phyloP scores from a whole-genome alignment of 2,329 filamentous ascomycete genomes.

The Zasmidium angulare region DNA sequence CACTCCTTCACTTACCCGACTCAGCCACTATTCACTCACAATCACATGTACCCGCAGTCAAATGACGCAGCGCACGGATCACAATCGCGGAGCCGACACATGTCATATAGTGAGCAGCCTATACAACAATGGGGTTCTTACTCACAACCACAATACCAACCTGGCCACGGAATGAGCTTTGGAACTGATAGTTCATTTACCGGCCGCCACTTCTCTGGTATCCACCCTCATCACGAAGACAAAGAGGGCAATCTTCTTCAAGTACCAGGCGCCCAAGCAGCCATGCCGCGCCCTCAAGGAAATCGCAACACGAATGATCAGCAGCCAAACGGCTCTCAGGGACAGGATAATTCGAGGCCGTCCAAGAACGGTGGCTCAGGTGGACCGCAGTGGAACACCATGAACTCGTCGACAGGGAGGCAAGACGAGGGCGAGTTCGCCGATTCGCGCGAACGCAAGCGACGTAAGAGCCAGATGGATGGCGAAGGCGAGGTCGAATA shows the following conservation, averaged over 20 bases:
- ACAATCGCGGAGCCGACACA: background rate
- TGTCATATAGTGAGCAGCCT: background rate
- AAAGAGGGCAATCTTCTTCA: slow-evolving; percentile 13
- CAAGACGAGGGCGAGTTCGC: background rate
- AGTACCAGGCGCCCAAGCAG: slow-evolving; percentile 10
- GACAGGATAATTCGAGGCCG: background rate
- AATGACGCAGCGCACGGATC: background rate
- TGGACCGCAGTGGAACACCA: slow-evolving; percentile 3
- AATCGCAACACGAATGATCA: background rate
- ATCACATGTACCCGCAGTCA: background rate
- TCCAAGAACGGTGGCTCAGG: background rate
- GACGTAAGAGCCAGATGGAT: slow-evolving; percentile 10
- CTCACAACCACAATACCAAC: background rate
- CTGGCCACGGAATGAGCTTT: slow-evolving; percentile 6
- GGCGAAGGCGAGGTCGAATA: background rate
- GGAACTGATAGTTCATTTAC: slow-evolving; percentile 17
- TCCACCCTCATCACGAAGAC: slow-evolving; percentile 4
- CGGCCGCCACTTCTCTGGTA: slow-evolving; percentile 3
- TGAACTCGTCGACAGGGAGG: background rate
- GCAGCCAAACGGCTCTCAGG: slow-evolving; percentile 1
- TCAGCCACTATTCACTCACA: background rate
- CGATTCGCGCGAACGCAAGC: slow-evolving; percentile 4
- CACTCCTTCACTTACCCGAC: background rate
- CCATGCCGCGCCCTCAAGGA: background rate
- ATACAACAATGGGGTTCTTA: background rate